phyloP scores from a whole-genome alignment of 2,329 filamentous ascomycete species.

The Stachybotrys chlorohalonatus region DNA sequence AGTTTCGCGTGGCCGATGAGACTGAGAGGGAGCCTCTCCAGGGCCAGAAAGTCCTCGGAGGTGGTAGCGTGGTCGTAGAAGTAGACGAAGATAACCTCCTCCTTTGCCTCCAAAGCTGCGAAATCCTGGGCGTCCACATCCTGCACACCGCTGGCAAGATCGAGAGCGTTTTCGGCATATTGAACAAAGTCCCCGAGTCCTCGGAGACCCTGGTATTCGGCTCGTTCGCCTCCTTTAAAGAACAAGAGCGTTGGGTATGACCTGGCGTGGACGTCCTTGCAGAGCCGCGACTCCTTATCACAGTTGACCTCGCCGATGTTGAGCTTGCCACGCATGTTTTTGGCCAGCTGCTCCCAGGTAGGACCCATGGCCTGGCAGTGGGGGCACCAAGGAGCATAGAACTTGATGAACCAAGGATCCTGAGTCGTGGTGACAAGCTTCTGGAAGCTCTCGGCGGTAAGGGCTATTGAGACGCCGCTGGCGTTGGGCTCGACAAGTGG shows the following conservation, averaged over 20 bases:
- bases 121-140: constrained; percentile 73
- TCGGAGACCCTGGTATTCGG: constrained; percentile 87
- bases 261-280: constrained; percentile 75
- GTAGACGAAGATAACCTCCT: constrained; percentile 94
- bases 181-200: constrained; percentile 83
- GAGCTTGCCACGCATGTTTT: constrained; percentile 80
- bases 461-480: constrained; percentile 61
- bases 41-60: constrained; percentile 78
- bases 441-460: constrained; percentile 82
- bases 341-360: constrained; percentile 81
- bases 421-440: constrained; percentile 74
- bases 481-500: constrained; percentile 56
- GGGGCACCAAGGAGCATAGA: constrained; percentile 94
- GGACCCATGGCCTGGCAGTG: constrained; percentile 92
- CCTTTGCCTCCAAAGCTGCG: constrained; percentile 76
- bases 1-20: constrained; percentile 87
- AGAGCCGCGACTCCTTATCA: constrained; percentile 75
- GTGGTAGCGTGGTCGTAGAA: constrained; percentile 96
- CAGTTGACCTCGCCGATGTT: constrained; percentile 97
- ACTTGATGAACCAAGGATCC: constrained; percentile 97
- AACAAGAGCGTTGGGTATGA: constrained; percentile 87
- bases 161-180: constrained; percentile 80
- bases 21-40: constrained; percentile 78
- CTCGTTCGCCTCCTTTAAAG: constrained; percentile 83
- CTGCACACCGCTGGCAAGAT: constrained; percentile 64